A percentile compares a stretch with the other conserved stretches of the same genome.
phyloP scores from a whole-genome alignment of 73 alveolate species.

The Paramecium octaurelia region DNA sequence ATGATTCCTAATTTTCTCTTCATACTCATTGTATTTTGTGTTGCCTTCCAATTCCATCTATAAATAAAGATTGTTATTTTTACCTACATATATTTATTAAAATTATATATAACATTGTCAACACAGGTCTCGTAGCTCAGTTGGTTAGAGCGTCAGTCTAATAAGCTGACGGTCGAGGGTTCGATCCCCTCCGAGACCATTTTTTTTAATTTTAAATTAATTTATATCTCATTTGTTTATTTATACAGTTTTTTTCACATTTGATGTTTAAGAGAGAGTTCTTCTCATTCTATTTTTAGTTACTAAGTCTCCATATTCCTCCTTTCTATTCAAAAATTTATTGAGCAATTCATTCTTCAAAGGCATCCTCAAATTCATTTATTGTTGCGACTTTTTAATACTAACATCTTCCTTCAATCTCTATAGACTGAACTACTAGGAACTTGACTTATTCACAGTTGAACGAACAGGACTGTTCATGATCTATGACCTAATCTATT shows the following conservation, averaged over 20 bases:
- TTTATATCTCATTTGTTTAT: background rate
- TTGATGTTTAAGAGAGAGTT: background rate
- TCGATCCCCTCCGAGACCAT: conserved; percentile 65
- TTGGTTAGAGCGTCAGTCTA: conserved; percentile 66
- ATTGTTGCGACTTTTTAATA: background rate
- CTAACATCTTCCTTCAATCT: background rate
- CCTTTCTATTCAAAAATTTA: conserved; percentile 20
- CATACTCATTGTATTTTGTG: background rate
- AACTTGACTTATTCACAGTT: background rate
- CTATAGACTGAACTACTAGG: background rate
- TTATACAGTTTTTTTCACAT: background rate
- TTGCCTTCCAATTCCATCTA: background rate
- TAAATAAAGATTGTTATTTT: background rate
- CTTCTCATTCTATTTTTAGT: background rate
- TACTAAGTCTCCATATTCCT: conserved; percentile 10
- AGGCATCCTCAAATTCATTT: background rate
- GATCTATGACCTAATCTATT: background rate
- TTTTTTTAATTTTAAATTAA: background rate
- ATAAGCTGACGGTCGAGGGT: conserved; percentile 64
- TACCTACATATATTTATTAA: conserved; percentile 19
- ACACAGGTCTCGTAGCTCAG: conserved; percentile 62
- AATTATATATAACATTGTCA: background rate
- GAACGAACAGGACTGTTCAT: background rate
- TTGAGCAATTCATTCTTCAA: conserved; percentile 1
- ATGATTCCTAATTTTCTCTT: conserved; percentile 17